Evolutionary conservation across 805 yeast species (phyloP).

Genomic region (Kuraishia piskuri): DNA sequence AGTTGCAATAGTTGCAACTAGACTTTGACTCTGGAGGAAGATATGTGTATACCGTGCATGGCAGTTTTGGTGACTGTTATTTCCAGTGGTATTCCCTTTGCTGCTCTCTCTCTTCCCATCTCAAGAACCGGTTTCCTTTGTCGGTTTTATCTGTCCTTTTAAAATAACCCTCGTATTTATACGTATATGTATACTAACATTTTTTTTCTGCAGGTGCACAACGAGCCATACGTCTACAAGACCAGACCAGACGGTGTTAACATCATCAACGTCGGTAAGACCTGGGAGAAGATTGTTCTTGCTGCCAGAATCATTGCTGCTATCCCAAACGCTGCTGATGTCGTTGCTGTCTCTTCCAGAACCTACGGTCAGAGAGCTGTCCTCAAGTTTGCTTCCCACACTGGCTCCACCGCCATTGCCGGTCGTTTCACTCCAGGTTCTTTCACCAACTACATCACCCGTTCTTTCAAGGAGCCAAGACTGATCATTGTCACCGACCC

Average conservation of each 20-base stretch:
- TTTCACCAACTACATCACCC: constrained; percentile 99
- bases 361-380: constrained; percentile 99
- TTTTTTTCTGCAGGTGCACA: constrained; percentile 61
- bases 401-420: constrained; percentile 99
- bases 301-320: constrained; percentile 99
- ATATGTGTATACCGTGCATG: not conserved
- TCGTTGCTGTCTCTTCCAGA: constrained; percentile 98
- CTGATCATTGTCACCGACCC: constrained; percentile 98
- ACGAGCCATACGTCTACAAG: constrained; percentile 93
- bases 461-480: constrained; percentile 99
- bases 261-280: constrained; percentile 96
- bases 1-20: not conserved
- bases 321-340: constrained; percentile 96
- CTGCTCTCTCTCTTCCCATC: not conserved
- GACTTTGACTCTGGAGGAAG: not conserved
- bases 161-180: not conserved
- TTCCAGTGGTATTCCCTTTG: no score
- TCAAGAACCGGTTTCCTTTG: no score
- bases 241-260: constrained; percentile 99
- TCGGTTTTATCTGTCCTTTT: not conserved
- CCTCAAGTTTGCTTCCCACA: constrained; percentile 98
- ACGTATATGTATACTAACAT: constrained; percentile 1
- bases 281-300: constrained; percentile 99
- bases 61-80: not conserved
- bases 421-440: constrained; percentile 99